A percentile compares a stretch with the other conserved stretches of the same genome.
These are phyloP conservation scores for Aspergillus sp. DNA, from an alignment of 2,329 filamentous ascomycete species.

Conservation along the genomic window DNA sequence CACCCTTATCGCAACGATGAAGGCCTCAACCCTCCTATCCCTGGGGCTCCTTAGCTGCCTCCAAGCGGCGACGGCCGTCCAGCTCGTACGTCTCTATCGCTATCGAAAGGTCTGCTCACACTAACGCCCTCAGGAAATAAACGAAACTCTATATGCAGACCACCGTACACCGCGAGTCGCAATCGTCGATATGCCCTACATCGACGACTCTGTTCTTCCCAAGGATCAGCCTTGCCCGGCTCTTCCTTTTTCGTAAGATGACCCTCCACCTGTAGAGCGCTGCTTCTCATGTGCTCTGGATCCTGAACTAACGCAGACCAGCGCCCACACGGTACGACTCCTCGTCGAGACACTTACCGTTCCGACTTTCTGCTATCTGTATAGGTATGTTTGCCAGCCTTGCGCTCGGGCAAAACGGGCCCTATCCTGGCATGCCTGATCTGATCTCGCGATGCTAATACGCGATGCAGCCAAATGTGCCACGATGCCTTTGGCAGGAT, in stretches of 20 bases:
- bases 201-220: background rate
- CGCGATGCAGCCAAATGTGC: background rate
- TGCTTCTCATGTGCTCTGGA: background rate
- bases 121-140: background rate
- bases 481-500: background rate
- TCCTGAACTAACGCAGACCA: background rate
- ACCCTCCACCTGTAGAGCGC: too few relatives aligned
- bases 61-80: background rate
- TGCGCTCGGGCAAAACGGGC: too few relatives aligned
- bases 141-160: background rate
- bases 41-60: background rate
- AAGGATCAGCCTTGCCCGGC: background rate
- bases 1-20: background rate
- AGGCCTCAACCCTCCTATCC: background rate
- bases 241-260: background rate
- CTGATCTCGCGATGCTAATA: too few relatives aligned
- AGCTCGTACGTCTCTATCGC: background rate
- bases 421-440: too few relatives aligned
- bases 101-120: background rate
- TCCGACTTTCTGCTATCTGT: background rate
- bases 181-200: background rate
- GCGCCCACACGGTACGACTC: background rate
- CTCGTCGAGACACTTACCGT: background rate
- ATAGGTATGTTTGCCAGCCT: background rate
- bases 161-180: background rate